Percentiles rank a stretch among this genome's conserved stretches.
phyloP scores from a whole-genome alignment of 208 protist genomes.

The Wallacemonas rigidus region DNA sequence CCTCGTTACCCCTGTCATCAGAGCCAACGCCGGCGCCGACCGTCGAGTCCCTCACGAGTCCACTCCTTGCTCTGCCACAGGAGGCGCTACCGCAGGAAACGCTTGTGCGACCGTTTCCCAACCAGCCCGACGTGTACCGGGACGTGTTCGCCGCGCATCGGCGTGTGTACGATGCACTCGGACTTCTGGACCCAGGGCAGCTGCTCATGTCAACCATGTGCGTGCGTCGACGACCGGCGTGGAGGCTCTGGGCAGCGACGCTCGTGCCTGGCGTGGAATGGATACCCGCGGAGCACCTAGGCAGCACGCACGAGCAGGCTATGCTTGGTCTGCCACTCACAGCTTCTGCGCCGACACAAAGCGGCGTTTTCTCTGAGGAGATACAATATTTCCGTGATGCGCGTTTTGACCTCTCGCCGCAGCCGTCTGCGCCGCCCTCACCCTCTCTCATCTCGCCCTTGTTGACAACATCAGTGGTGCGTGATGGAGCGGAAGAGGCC shows the following conservation, averaged over 20 bases:
- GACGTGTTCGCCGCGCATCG: not conserved
- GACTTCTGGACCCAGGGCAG: not conserved
- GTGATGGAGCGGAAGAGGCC: no score
- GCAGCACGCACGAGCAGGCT: no score
- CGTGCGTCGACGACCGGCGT: not conserved
- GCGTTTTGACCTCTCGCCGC: slow-evolving; percentile 37
- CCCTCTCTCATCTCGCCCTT: not conserved
- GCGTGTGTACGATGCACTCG: not conserved
- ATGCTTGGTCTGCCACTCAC: not conserved
- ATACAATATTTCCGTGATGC: slow-evolving; percentile 57
- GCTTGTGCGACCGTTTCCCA: not conserved
- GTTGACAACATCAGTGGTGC: no score
- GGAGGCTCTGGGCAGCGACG: not conserved
- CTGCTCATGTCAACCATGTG: slow-evolving; percentile 3
- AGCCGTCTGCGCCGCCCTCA: slow-evolving; percentile 10
- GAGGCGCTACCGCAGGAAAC: not conserved
- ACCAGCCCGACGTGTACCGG: not conserved
- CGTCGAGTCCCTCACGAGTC: not conserved
- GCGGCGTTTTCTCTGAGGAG: slow-evolving; percentile 28
- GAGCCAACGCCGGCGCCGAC: not conserved
- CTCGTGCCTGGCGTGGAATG: slow-evolving; percentile 3
- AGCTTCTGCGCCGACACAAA: not conserved
- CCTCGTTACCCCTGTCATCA: not conserved
- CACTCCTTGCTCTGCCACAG: not conserved
- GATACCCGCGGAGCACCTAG: not conserved